A percentile compares a stretch with the other conserved stretches of the same genome.
These are phyloP conservation scores for Monascus ruber DNA, from an alignment of 2,329 filamentous ascomycete genomes.

Conservation along the genomic window DNA sequence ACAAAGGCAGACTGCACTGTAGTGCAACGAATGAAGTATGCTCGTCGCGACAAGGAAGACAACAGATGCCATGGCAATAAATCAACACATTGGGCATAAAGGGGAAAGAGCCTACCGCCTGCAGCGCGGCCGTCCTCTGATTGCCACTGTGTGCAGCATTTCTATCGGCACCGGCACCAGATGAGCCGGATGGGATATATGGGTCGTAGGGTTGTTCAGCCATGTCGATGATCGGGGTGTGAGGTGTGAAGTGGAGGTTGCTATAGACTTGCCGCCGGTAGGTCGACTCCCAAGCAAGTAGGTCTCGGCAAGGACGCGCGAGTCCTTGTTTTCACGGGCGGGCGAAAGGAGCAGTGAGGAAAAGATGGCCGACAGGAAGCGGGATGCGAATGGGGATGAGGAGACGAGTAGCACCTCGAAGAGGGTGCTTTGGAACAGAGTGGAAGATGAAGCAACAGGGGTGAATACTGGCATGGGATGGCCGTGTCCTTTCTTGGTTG, in stretches of 20 bases:
- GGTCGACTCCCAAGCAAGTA: slow-evolving; percentile 1
- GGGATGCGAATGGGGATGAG: not conserved
- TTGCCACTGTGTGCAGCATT: slow-evolving; percentile 44
- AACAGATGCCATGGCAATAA: not conserved
- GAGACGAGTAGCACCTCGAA: not conserved
- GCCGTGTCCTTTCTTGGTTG: no score
- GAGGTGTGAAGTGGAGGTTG: slow-evolving; percentile 7
- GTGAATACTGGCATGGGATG: slow-evolving; percentile 13
- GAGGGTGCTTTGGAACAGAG: not conserved
- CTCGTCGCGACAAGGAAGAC: not conserved
- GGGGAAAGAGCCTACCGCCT: slow-evolving; percentile 59
- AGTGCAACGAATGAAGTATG: slow-evolving; percentile 2
- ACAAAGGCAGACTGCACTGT: slow-evolving; percentile 2
- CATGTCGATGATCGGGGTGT: slow-evolving; percentile 31
- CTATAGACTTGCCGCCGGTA: not conserved
- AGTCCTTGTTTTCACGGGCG: not conserved
- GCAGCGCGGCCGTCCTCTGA: slow-evolving; percentile 60
- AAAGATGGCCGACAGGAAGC: not conserved
- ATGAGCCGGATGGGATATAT: slow-evolving; percentile 64
- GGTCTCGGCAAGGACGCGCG: not conserved
- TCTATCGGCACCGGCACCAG: slow-evolving; percentile 37
- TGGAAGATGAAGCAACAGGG: not conserved
- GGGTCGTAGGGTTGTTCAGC: slow-evolving; percentile 68
- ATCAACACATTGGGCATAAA: slow-evolving; percentile 5
- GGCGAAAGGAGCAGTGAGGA: not conserved